Evolutionary conservation across 257 asterid species (phyloP).

Genomic region (Cynanchum wilfordii): DNA sequence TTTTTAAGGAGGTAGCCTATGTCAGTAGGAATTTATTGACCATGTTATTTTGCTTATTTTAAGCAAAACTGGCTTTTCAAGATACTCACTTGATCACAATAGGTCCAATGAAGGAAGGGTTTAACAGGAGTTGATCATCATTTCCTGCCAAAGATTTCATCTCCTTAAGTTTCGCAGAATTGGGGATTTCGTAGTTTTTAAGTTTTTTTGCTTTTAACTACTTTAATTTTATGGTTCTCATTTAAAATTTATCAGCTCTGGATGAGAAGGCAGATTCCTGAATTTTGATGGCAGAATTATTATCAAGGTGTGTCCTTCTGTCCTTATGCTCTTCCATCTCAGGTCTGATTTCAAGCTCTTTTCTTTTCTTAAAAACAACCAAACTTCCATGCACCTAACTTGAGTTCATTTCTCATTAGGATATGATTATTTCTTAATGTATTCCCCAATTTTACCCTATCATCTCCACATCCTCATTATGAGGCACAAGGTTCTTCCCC

Average conservation of each 20-base stretch:
- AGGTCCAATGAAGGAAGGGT: not conserved
- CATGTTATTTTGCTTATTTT: no score
- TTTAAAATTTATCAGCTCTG: not conserved
- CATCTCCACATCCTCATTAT: not conserved
- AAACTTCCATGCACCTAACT: not conserved
- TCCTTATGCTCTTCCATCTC: not conserved
- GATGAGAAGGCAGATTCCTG: not conserved
- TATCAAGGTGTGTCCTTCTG: not conserved
- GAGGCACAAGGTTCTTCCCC: not conserved
- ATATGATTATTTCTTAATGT: no score
- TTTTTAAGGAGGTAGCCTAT: no score
- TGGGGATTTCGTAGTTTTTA: not conserved
- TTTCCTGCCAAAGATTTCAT: not conserved
- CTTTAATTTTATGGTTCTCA: not conserved
- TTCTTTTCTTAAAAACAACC: no score
- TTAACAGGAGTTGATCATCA: not conserved
- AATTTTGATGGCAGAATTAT: no score
- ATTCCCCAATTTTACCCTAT: not conserved
- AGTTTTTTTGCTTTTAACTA: not conserved
- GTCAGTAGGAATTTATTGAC: no score
- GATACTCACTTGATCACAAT: not conserved
- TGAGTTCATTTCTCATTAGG: not conserved
- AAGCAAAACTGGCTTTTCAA: no score
- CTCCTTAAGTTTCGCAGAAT: not conserved
- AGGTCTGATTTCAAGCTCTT: not conserved